Evolutionary conservation across 2,329 filamentous ascomycete genomes (phyloP), one percentile per base, ranked within the genome.

Genomic region (Botrytis deweyae): DNA sequence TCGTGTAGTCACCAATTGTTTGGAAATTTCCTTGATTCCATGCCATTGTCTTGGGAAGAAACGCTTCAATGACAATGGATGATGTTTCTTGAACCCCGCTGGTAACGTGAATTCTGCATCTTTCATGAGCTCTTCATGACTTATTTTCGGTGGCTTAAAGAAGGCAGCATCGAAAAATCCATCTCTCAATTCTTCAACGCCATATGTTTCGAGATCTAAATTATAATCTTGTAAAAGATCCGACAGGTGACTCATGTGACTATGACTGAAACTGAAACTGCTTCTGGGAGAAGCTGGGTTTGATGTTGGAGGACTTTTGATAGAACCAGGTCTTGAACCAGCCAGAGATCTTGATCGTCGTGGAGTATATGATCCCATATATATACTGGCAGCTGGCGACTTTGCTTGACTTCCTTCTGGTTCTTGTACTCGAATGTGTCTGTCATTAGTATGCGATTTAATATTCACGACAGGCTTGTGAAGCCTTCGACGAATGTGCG

Each of bases 31-130:
- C 74, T 81, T 82, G 16, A 86, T 75, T 74, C 85, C 85, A 70
- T 84, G 84, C 78, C 82, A 82, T 75, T 88, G 87, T 69, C 83
- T 83, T 4, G 85, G 84, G 9, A 88, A 72, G 74, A 88, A 87
- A 72, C 83, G 79, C 18, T 80, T 82, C 1, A 84, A 75, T 4
- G 86, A 87, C 9, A 88, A 80, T 29, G 86, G 86, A 72, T 86
- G 81, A 18, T 80, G 75, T 77, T 86, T 85, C 63, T 83, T 82
- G 74, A 88, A 86, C 9, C 82, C 82, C 44, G 80, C 80, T 0
- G 87, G 87, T 20, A 89, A 81, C 36, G 85, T 87, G 20, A 80
- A 78, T 74, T 84, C 82, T 9, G 84, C 84, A 55, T 83, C 81
- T 73, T 81, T 81, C 76, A 83, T 79, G 25, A 87, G 80, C 22